A percentile compares a stretch with the other conserved stretches of the same genome.
These are phyloP conservation scores for Madurella mycetomatis DNA, from an alignment of 2,329 filamentous ascomycete genomes.

Conservation along the genomic window DNA sequence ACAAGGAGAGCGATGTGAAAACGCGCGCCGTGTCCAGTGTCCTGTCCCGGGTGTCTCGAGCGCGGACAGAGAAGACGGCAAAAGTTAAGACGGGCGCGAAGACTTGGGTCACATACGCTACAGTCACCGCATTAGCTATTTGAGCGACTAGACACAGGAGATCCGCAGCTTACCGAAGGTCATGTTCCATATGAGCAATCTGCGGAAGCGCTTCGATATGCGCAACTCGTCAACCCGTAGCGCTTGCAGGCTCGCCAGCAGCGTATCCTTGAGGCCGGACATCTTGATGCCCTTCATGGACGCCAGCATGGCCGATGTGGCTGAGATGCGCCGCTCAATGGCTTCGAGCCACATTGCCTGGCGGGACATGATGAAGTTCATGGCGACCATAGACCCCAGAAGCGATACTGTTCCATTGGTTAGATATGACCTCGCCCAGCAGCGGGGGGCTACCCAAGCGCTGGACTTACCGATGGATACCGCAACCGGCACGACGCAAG, in stretches of 20 bases:
- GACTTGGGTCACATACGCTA: conserved; percentile 27
- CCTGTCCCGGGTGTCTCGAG: conserved; percentile 24
- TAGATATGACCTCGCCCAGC: too few species aligned
- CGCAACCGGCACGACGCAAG: conserved; percentile 44
- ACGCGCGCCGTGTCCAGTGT: conserved; percentile 32
- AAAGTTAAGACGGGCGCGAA: conserved; percentile 33
- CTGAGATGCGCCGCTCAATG: conserved; percentile 38
- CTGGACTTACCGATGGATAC: conserved; percentile 32
- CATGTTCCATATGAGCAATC: conserved; percentile 32
- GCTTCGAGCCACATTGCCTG: conserved; percentile 37
- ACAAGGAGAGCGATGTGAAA: conserved; percentile 36
- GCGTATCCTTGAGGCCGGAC: conserved; percentile 36
- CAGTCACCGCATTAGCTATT: conserved; percentile 2
- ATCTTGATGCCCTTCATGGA: conserved; percentile 44
- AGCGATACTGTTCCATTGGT: conserved; percentile 13
- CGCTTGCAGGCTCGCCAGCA: conserved; percentile 32
- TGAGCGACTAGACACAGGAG: neutral
- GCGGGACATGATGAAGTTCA: conserved; percentile 31
- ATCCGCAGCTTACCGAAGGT: conserved; percentile 25
- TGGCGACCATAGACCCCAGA: conserved; percentile 22
- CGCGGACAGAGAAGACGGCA: conserved; percentile 33
- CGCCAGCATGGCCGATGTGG: conserved; percentile 37
- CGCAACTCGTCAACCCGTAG: conserved; percentile 37
- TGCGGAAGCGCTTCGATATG: conserved; percentile 35
- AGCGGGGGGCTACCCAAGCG: neutral